These are phyloP conservation scores for Macadamia integrifolia DNA, from an alignment of 164 flowering plant genomes.

Conservation along the genomic window DNA sequence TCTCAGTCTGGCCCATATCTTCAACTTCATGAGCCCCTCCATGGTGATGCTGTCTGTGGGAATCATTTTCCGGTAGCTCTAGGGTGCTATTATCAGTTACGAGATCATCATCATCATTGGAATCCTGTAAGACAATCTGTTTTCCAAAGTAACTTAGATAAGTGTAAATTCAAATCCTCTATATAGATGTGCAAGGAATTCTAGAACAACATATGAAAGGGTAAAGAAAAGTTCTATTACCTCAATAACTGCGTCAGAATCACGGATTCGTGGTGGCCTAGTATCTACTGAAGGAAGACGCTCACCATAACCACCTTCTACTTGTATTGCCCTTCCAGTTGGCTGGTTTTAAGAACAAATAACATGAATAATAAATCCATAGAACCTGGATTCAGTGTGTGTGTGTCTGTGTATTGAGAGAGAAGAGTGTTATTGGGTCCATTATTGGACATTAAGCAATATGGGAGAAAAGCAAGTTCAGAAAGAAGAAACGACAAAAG, in stretches of 20 bases:
- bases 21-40: conserved; percentile 30
- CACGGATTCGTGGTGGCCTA: conserved; percentile 45
- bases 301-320: conserved; percentile 49
- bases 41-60: conserved; percentile 28
- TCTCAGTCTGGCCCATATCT: conserved; percentile 23
- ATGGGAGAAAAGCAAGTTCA: too few relatives aligned
- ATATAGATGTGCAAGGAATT: not conserved
- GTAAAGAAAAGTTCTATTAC: conserved; percentile 23
- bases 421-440: too few relatives aligned
- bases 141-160: conserved; percentile 12
- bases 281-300: conserved; percentile 54
- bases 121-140: conserved; percentile 77
- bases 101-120: conserved; percentile 60
- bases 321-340: conserved; percentile 79
- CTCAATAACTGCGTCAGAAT: conserved; percentile 91
- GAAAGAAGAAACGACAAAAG: too few relatives aligned
- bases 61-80: conserved; percentile 37
- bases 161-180: conserved; percentile 1
- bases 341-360: conserved; percentile 43
- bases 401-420: not conserved
- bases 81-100: conserved; percentile 37
- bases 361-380: too few relatives aligned
- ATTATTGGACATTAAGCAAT: too few relatives aligned
- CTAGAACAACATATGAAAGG: not conserved
- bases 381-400: too few relatives aligned